Evolutionary conservation across 2,329 filamentous ascomycete species (phyloP).

Genomic region (Calonectria naviculata): DNA sequence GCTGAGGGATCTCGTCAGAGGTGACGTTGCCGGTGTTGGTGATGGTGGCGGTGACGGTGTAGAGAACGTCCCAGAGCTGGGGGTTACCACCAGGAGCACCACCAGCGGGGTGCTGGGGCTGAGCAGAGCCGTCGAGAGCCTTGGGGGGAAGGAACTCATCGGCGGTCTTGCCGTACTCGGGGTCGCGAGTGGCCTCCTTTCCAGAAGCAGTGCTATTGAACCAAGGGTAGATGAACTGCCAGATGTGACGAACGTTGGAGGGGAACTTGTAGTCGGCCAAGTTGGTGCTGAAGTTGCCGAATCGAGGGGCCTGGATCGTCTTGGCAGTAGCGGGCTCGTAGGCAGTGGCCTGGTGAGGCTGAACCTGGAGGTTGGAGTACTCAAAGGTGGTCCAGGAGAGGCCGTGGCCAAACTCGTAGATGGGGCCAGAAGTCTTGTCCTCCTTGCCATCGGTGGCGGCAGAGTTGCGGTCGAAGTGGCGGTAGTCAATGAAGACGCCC

Average conservation of each 20-base stretch:
- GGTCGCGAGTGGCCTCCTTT: constrained; percentile 65
- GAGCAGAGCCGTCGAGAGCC: constrained; percentile 65
- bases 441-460: constrained; percentile 40
- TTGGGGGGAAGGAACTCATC: constrained; percentile 70
- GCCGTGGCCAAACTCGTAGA: constrained; percentile 86
- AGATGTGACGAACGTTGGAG: constrained; percentile 60
- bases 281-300: constrained; percentile 73
- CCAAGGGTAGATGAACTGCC: constrained; percentile 76
- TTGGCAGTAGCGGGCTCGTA: constrained; percentile 72
- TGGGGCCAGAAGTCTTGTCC: constrained; percentile 60
- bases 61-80: constrained; percentile 75
- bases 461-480: constrained; percentile 73
- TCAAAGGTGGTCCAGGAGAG: constrained; percentile 84
- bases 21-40: constrained; percentile 75
- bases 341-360: constrained; percentile 57
- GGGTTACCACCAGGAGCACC: constrained; percentile 72
- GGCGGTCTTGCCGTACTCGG: constrained; percentile 68
- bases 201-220: constrained; percentile 72
- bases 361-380: constrained; percentile 75
- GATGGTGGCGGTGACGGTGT: constrained; percentile 74
- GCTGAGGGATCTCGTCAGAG: constrained; percentile 80
- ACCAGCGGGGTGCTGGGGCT: constrained; percentile 63
- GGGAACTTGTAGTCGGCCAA: constrained; percentile 77
- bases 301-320: constrained; percentile 71
- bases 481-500: constrained; percentile 80